Conservation (phyloP, 2,329 filamentous ascomycete species). For the Pseudocercospora cruenta region DNA sequence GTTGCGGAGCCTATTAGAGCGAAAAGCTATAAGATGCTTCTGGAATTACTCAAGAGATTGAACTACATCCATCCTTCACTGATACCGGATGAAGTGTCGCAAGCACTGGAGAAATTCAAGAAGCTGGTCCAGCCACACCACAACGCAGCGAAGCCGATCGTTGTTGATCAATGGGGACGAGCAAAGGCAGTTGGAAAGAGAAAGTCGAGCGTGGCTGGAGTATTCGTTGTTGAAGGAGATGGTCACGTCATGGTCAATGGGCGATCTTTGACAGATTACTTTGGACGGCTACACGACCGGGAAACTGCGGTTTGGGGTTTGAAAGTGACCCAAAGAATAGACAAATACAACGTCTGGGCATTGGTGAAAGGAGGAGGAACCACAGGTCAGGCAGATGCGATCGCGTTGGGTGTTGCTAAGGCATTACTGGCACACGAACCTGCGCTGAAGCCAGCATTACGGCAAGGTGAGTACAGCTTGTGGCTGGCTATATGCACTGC, state of each 20-base stretch:
- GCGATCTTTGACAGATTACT: constrained; percentile 77
- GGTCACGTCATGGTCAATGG: constrained; percentile 91
- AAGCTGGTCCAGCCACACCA: constrained; percentile 73
- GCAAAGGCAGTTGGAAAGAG: constrained; percentile 80
- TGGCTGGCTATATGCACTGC: neutral
- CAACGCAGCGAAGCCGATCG: constrained; percentile 64
- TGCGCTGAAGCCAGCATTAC: constrained; percentile 80
- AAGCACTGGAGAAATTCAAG: constrained; percentile 70
- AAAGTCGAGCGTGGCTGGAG: constrained; percentile 83
- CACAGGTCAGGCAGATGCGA: constrained; percentile 92
- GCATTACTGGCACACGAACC: constrained; percentile 91
- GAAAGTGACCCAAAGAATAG: constrained; percentile 76
- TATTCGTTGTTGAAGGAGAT: constrained; percentile 87
- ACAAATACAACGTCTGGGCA: constrained; percentile 98
- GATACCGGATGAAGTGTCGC: constrained; percentile 69
- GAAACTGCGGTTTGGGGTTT: constrained; percentile 93
- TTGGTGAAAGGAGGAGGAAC: constrained; percentile 82
- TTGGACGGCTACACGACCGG: constrained; percentile 86
- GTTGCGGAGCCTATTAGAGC: constrained; percentile 74
- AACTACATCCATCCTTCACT: constrained; percentile 83
- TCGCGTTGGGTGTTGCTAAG: constrained; percentile 87
- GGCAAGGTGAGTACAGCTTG: constrained; percentile 72
- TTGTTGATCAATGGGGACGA: constrained; percentile 76
- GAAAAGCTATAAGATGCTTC: constrained; percentile 76
- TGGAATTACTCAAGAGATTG: constrained; percentile 75